These are phyloP conservation scores for Knoxia roxburghii DNA, from an alignment of 257 asterid species.

Conservation along the genomic window DNA sequence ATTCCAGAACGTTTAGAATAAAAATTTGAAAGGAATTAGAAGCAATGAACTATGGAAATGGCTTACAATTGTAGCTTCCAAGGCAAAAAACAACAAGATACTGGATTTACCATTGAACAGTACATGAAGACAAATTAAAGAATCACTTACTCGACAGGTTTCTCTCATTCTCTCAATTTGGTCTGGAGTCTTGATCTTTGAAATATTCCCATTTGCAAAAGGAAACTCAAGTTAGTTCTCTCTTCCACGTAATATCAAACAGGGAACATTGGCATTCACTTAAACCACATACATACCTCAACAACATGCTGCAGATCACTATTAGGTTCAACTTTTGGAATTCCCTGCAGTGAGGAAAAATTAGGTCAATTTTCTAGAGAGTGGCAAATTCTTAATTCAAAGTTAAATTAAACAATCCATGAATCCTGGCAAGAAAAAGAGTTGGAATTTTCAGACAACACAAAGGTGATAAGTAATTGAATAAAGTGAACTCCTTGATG, in stretches of 20 bases:
- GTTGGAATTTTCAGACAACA: neutral
- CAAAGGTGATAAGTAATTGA: neutral
- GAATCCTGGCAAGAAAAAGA: neutral
- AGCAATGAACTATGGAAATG: neutral
- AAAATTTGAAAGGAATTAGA: neutral
- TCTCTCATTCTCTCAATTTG: constrained; percentile 89
- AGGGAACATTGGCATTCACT: constrained; percentile 5
- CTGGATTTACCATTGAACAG: neutral
- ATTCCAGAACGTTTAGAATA: neutral
- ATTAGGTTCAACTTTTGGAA: constrained; percentile 82
- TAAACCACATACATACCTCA: constrained; percentile 57
- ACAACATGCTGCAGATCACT: constrained; percentile 88
- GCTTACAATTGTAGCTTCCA: neutral
- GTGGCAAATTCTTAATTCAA: neutral
- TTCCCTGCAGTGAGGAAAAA: constrained; percentile 49
- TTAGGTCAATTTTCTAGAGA: neutral
- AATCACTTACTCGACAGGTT: constrained; percentile 70
- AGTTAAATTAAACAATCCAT: neutral
- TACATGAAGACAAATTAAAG: neutral
- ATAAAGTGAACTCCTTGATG: neutral
- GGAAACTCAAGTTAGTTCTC: constrained; percentile 21
- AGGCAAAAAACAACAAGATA: neutral
- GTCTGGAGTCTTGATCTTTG: constrained; percentile 84
- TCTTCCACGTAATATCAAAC: neutral
- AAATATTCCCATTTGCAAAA: constrained; percentile 20